Evolutionary conservation across 345 rosid genomes (phyloP).

Genomic region (Eucalyptus sideroxylon): DNA sequence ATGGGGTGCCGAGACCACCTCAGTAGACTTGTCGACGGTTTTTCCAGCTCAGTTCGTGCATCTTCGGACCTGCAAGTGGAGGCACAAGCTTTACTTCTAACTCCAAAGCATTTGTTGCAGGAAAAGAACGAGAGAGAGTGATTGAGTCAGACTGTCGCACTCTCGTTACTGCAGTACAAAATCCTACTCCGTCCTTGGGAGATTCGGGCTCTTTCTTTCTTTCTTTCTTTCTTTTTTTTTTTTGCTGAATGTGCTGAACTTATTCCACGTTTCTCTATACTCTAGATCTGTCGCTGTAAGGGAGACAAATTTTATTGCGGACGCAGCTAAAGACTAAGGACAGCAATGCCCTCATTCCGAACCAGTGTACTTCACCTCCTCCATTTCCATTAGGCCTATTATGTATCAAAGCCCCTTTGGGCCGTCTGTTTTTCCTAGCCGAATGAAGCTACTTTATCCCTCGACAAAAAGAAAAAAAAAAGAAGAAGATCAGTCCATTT

Average conservation of each 20-base stretch:
- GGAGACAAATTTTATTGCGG: no score
- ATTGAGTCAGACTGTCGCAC: not conserved
- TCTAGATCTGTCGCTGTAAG: not conserved
- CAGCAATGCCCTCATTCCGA: no score
- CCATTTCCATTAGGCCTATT: no score
- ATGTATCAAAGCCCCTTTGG: fast-evolving
- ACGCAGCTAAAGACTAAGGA: no score
- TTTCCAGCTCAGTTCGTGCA: no score
- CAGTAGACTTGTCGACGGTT: not conserved
- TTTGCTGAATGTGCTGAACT: not conserved
- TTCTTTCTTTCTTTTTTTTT: fast-evolving
- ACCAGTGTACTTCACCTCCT: no score
- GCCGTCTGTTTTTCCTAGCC: no score
- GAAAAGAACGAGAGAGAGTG: not conserved
- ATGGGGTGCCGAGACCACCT: not conserved
- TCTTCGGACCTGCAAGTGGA: no score
- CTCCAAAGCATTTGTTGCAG: not conserved
- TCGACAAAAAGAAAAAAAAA: no score
- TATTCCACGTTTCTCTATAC: not conserved
- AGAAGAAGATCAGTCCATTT: no score
- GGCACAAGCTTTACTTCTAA: not conserved
- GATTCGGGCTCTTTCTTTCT: not conserved
- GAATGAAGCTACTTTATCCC: not conserved
- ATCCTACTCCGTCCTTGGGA: not conserved
- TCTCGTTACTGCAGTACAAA: not conserved